These are phyloP conservation scores for Leucocoprinus birnbaumii DNA, from an alignment of 768 basidiomycete species.

Conservation along the genomic window DNA sequence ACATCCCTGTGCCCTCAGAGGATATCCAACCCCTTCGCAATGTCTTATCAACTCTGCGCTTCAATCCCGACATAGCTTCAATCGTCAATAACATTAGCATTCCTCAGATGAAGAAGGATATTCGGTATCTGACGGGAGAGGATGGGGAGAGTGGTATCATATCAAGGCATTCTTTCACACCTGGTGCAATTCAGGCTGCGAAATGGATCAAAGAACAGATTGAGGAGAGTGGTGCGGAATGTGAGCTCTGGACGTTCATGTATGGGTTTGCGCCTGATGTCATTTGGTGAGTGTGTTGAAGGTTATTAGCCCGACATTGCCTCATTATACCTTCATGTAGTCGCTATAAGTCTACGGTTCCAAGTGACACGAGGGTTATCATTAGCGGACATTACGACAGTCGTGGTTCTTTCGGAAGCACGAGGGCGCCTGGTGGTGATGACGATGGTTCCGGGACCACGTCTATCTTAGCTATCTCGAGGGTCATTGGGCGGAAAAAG, in stretches of 20 bases:
- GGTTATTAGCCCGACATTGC: neutral
- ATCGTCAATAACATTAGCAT: slow-evolving; percentile 69
- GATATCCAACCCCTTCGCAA: slow-evolving; percentile 53
- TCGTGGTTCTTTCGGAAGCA: slow-evolving; percentile 82
- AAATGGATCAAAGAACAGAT: slow-evolving; percentile 72
- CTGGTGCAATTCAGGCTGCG: slow-evolving; percentile 64
- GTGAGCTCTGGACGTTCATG: slow-evolving; percentile 65
- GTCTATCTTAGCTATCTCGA: slow-evolving; percentile 78
- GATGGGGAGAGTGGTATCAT: slow-evolving; percentile 66
- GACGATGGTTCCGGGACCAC: slow-evolving; percentile 59
- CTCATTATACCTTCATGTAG: slow-evolving; percentile 27
- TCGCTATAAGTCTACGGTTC: slow-evolving; percentile 50
- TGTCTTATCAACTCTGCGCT: slow-evolving; percentile 58
- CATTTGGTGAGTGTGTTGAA: slow-evolving; percentile 56
- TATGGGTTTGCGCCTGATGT: slow-evolving; percentile 83
- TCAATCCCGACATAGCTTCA: slow-evolving; percentile 65
- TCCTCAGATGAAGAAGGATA: slow-evolving; percentile 62
- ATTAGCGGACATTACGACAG: slow-evolving; percentile 90
- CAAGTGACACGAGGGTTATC: slow-evolving; percentile 64
- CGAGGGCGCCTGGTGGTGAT: slow-evolving; percentile 55
- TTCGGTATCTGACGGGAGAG: slow-evolving; percentile 86
- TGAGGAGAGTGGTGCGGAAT: slow-evolving; percentile 73
- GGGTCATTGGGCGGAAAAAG: slow-evolving; percentile 62
- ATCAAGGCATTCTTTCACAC: slow-evolving; percentile 80
- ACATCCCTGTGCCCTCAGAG: slow-evolving; percentile 53